Evolutionary conservation across 331 rosid genomes (phyloP).

Genomic region (Rhamnella rubrinervis): DNA sequence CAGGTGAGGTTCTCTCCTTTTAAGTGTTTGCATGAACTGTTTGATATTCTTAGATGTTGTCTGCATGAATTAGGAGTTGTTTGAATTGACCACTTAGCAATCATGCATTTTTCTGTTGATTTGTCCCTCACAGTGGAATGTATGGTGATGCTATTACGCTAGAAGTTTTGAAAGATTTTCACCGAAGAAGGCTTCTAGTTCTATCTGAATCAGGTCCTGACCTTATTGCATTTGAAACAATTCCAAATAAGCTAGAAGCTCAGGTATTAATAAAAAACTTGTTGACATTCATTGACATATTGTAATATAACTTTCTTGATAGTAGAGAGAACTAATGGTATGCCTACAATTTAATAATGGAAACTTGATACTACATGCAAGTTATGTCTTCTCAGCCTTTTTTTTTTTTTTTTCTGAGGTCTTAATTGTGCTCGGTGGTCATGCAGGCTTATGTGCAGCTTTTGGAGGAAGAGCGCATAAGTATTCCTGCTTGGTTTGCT

Average conservation of each 20-base stretch:
- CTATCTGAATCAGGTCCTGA: conserved; percentile 77
- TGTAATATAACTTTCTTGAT: background rate
- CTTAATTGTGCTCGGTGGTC: conserved; percentile 17
- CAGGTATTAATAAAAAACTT: conserved; percentile 51
- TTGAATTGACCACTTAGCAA: background rate
- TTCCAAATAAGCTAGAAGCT: conserved; percentile 93
- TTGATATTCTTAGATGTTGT: conserved; percentile 4
- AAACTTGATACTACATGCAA: background rate
- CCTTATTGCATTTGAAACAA: conserved; percentile 87
- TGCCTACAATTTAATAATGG: background rate
- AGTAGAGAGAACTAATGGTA: background rate
- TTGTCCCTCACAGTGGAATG: conserved; percentile 49
- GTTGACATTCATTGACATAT: background rate
- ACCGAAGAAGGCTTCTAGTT: conserved; percentile 80
- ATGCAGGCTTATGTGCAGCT: conserved; percentile 82
- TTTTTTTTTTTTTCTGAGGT: background rate
- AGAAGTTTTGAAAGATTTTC: conserved; percentile 67
- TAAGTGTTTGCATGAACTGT: conserved; percentile 13
- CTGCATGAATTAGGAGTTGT: background rate
- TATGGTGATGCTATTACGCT: conserved; percentile 74
- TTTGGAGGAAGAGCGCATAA: conserved; percentile 72
- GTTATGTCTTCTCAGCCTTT: background rate
- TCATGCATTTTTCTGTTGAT: conserved; percentile 14
- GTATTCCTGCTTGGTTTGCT: conserved; percentile 83
- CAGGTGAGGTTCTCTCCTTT: conserved; percentile 45